Conservation (phyloP, 768 basidiomycete species). For the Termitomyces eurrhizus region DNA sequence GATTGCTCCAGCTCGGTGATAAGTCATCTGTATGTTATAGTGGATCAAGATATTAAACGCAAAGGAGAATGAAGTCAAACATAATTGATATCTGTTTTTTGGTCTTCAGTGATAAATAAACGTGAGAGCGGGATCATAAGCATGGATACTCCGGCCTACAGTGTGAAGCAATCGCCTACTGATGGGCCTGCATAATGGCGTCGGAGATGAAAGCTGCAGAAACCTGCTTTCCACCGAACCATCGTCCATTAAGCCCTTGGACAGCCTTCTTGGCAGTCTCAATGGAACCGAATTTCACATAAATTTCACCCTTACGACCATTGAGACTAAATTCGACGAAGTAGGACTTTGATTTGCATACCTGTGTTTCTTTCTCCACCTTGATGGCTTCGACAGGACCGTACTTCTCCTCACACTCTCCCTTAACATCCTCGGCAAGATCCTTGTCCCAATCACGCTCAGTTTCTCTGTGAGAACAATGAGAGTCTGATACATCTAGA, state of each 20-base stretch:
- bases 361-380: conserved; percentile 91
- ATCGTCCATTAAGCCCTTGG: conserved; percentile 90
- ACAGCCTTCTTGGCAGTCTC: conserved; percentile 82
- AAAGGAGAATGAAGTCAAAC: conserved; percentile 28
- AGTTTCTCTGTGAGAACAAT: conserved; percentile 63
- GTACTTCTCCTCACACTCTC: conserved; percentile 90
- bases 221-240: conserved; percentile 93
- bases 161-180: conserved; percentile 36
- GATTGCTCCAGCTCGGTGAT: conserved; percentile 13
- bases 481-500: not conserved
- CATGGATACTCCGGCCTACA: conserved; percentile 13
- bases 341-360: conserved; percentile 21
- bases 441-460: conserved; percentile 97
- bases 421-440: conserved; percentile 93
- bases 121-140: conserved; percentile 25
- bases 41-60: conserved; percentile 24
- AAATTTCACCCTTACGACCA: conserved; percentile 82
- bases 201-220: conserved; percentile 88
- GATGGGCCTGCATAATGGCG: conserved; percentile 90
- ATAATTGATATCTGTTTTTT: conserved; percentile 26
- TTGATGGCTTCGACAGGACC: conserved; percentile 86
- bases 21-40: conserved; percentile 27
- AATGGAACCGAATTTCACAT: conserved; percentile 82
- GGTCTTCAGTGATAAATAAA: conserved; percentile 27
- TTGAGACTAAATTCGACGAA: not conserved